Evolutionary conservation across 1,284 basidiomycete genomes (phyloP).

Genomic region (Coriolopsis trogii): DNA sequence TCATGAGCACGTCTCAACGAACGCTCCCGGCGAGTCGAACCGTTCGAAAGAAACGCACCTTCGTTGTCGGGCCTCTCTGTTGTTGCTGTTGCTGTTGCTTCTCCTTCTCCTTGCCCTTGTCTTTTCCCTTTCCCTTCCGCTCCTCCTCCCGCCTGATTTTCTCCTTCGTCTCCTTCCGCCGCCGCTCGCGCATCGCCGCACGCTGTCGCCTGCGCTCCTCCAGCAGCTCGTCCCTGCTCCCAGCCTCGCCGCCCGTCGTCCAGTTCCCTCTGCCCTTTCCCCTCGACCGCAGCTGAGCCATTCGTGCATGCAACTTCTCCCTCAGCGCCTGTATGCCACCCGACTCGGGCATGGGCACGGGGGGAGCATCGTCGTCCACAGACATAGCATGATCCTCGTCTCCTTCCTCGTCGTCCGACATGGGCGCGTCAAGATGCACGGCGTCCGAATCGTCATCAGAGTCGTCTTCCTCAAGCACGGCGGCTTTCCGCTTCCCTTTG

Average conservation of each 20-base stretch:
- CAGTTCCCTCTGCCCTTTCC: conserved; percentile 40
- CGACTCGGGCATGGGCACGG: conserved; percentile 70
- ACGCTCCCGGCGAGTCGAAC: too few relatives aligned
- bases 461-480: conserved; percentile 39
- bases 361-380: conserved; percentile 19
- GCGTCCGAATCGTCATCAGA: conserved; percentile 40
- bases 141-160: conserved; percentile 68
- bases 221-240: conserved; percentile 78
- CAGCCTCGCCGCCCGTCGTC: conserved; percentile 43
- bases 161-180: conserved; percentile 84
- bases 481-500: conserved; percentile 56
- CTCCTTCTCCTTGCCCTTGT: conserved; percentile 49
- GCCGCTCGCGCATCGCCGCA: conserved; percentile 80
- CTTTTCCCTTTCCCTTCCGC: conserved; percentile 47
- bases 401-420: conserved; percentile 28
- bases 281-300: conserved; percentile 61
- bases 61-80: conserved; percentile 49
- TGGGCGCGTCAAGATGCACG: conserved; percentile 35
- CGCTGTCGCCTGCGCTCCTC: conserved; percentile 78
- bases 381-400: conserved; percentile 30
- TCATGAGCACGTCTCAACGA: too few relatives aligned
- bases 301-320: conserved; percentile 78
- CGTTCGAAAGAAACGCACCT: conserved; percentile 43
- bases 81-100: conserved; percentile 35
- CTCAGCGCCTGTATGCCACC: conserved; percentile 74